phyloP scores from a whole-genome alignment of 768 basidiomycete genomes.

The Cyclocybe cylindracea region DNA sequence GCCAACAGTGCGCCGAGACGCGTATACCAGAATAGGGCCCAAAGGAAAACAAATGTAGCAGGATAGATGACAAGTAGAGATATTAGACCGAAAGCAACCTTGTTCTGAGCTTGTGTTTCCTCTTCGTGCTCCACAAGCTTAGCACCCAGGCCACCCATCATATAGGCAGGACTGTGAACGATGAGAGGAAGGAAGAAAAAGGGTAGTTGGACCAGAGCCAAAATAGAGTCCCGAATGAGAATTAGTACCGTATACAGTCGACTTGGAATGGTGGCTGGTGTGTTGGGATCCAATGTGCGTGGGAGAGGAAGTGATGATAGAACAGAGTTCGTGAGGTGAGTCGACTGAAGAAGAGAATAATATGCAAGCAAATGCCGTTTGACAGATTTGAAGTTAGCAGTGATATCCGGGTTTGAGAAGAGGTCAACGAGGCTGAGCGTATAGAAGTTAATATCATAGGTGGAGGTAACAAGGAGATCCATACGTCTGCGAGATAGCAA shows the following conservation, averaged over 20 bases:
- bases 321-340: conserved; percentile 83
- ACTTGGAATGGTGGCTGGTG: conserved; percentile 74
- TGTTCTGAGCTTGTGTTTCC: conserved; percentile 96
- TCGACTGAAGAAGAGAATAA: conserved; percentile 80
- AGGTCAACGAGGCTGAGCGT: conserved; percentile 79
- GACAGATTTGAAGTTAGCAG: conserved; percentile 58
- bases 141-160: conserved; percentile 76
- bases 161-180: conserved; percentile 83
- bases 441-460: conserved; percentile 11
- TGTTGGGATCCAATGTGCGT: conserved; percentile 76
- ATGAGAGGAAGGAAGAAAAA: conserved; percentile 89
- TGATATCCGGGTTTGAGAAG: conserved; percentile 69
- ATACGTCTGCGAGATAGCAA: conserved; percentile 88
- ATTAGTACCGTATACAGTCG: conserved; percentile 79
- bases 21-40: conserved; percentile 81
- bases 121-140: conserved; percentile 81
- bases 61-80: conserved; percentile 78
- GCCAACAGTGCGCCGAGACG: conserved; percentile 75
- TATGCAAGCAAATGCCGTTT: conserved; percentile 81
- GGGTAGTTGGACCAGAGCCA: conserved; percentile 72
- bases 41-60: conserved; percentile 79
- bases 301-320: conserved; percentile 86
- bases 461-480: conserved; percentile 28
- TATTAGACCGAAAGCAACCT: conserved; percentile 85
- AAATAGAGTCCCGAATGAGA: conserved; percentile 77